Percentiles rank a stretch among this genome's conserved stretches.
These are phyloP conservation scores for Ampelocalamus luodianensis DNA, from an alignment of 176 grass and related monocot species.

Conservation along the genomic window DNA sequence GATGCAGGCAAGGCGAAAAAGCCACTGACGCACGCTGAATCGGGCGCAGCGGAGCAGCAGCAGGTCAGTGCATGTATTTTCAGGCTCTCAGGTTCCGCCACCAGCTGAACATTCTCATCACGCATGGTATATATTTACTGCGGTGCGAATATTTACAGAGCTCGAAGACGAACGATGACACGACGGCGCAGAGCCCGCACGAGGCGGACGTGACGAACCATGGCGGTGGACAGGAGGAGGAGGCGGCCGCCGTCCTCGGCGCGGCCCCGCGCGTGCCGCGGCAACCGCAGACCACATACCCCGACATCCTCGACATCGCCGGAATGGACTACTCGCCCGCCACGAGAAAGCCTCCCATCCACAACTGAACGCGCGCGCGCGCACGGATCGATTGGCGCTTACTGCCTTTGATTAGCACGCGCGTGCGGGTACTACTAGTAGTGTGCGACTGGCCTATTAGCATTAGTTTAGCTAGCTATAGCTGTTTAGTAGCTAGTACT, in stretches of 20 bases:
- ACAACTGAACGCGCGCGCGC: constrained; percentile 60
- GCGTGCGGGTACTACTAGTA: not conserved
- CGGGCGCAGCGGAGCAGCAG: constrained; percentile 33
- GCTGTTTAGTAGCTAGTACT: constrained; percentile 20
- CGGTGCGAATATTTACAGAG: constrained; percentile 26
- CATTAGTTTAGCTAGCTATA: not conserved
- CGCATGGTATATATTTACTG: not conserved
- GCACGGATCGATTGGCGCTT: not conserved
- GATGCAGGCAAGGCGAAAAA: constrained; percentile 51
- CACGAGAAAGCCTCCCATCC: constrained; percentile 84
- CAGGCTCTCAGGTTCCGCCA: not conserved
- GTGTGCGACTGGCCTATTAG: constrained; percentile 38
- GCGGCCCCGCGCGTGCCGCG: not conserved
- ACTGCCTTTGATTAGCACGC: not conserved
- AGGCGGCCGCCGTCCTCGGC: not conserved
- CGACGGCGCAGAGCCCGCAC: not conserved
- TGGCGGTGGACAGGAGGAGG: not conserved
- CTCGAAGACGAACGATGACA: not conserved
- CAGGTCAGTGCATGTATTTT: constrained; percentile 33
- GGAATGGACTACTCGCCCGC: constrained; percentile 98
- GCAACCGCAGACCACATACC: constrained; percentile 33
- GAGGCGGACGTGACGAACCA: not conserved
- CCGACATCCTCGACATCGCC: constrained; percentile 79
- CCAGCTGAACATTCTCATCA: not conserved
- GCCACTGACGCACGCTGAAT: constrained; percentile 19